Base-by-base conservation (phyloP, 371 early-diverging fungal genomes). In the Haplosporangium sp. region DNA sequence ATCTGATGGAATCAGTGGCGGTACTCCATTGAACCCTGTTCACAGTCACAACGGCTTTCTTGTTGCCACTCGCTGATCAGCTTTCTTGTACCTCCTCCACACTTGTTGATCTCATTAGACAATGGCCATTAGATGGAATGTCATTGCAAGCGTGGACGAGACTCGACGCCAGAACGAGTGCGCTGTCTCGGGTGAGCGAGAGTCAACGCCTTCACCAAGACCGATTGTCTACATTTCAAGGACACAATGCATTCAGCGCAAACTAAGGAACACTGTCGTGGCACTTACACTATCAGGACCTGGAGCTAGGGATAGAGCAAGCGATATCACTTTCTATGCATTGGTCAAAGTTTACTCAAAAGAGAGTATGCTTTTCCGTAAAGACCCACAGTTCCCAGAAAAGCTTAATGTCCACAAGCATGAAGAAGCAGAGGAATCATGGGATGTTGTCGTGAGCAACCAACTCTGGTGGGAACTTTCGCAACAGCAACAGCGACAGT, bases 141-240 rank as follows among this genome's bases (percentile, higher is more conserved):
- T 76, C 67, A 76, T 76, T 48, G 77, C 77, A 11, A 50, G 59
- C 45, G 77, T 76, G 13, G 77, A 70, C 64, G 77, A 76, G 56
- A 62, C 59, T 29, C 50, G 52, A 9, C 58, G 51, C 18, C 45
- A 59, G 13, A 47, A 42, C 20, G 42, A 51, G 5, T 38, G 50
- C 40, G 0, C 53, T 8, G 55, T 55, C 29, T 60, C 65, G 0
- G 57, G 64, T 2, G 74, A 38, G 14, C 55, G 59, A 16, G 53
- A 69, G 21, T 20, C 67, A 5, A 48, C 59, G 12, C 64, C 69
- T 1, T 48, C 67, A 13, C 59, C 64, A 14, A 38, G 71, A 43
- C 62, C 73, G 11, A 47, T 73, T 38, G 52, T 79, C 38, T 79
- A 68, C 53, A 45, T 79, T 53, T 63, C 80, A 5, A 61, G 79